A percentile compares a stretch with the other conserved stretches of the same genome.
phyloP scores from a whole-genome alignment of 179 eudicot genomes.

The Silene noctiflora region DNA sequence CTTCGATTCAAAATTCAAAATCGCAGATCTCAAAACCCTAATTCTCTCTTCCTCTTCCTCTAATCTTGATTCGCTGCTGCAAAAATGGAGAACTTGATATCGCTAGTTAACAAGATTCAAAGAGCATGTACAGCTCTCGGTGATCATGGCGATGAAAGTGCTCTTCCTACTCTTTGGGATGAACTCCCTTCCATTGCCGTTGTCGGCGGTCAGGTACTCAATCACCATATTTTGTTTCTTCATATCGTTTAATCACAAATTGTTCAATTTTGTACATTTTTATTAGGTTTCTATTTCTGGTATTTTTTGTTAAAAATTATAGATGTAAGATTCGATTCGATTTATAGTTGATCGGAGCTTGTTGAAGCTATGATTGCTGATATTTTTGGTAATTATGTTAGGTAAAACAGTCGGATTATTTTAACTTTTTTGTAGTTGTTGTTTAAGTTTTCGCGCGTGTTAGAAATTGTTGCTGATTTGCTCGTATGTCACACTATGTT shows the following conservation, averaged over 20 bases:
- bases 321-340: not conserved
- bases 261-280: not conserved
- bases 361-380: not conserved
- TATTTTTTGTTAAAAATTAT: not conserved
- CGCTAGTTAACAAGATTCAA: constrained; percentile 77
- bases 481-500: no score
- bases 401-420: not conserved
- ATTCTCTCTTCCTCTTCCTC: not conserved
- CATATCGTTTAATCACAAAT: no score
- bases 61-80: not conserved
- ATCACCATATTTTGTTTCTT: not conserved
- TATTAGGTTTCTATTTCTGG: not conserved
- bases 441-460: not conserved
- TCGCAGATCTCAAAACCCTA: not conserved
- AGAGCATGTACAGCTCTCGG: constrained; percentile 96
- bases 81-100: constrained; percentile 72
- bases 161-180: constrained; percentile 97
- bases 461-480: not conserved
- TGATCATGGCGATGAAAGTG: constrained; percentile 87
- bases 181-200: constrained; percentile 94
- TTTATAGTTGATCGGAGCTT: not conserved
- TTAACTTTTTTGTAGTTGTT: no score
- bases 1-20: not conserved
- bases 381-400: no score
- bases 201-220: constrained; percentile 93